phyloP scores from a whole-genome alignment of 805 yeast species.

The Ogataea corticis region DNA sequence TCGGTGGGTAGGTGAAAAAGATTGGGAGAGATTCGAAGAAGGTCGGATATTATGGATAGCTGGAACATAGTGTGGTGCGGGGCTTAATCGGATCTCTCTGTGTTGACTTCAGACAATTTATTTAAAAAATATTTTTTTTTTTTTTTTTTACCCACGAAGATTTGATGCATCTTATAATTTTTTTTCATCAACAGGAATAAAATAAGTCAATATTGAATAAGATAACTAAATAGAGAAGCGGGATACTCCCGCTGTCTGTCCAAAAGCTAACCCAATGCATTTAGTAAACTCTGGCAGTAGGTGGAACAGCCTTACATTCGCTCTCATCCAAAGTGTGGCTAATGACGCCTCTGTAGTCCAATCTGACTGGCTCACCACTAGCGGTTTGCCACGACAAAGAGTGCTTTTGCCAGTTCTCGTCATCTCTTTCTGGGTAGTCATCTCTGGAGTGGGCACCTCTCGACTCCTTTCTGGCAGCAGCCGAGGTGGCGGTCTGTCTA shows the following conservation, averaged over 20 bases:
- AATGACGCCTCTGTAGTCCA: slow-evolving; percentile 86
- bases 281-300: slow-evolving; percentile 92
- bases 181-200: slow-evolving; percentile 1
- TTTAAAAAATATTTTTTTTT: not conserved
- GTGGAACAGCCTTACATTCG: slow-evolving; percentile 96
- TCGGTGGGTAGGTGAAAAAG: slow-evolving; percentile 71
- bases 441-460: slow-evolving; percentile 99
- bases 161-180: not conserved
- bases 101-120: not conserved
- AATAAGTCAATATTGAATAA: slow-evolving; percentile 6
- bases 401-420: slow-evolving; percentile 97
- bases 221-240: not conserved
- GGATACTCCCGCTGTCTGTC: not conserved
- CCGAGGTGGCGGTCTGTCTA: slow-evolving; percentile 89
- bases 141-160: not conserved
- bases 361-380: slow-evolving; percentile 67
- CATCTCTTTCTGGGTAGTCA: slow-evolving; percentile 95
- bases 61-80: slow-evolving; percentile 63
- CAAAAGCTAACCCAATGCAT: not conserved
- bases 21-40: slow-evolving; percentile 86
- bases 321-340: slow-evolving; percentile 80
- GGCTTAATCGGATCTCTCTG: no score
- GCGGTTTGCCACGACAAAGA: slow-evolving; percentile 85
- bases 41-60: slow-evolving; percentile 75
- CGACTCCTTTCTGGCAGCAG: slow-evolving; percentile 93